Percentiles rank a stretch among this genome's conserved stretches.
phyloP scores from a whole-genome alignment of 1,139 yeast species.

The Protomyces inouyei region DNA sequence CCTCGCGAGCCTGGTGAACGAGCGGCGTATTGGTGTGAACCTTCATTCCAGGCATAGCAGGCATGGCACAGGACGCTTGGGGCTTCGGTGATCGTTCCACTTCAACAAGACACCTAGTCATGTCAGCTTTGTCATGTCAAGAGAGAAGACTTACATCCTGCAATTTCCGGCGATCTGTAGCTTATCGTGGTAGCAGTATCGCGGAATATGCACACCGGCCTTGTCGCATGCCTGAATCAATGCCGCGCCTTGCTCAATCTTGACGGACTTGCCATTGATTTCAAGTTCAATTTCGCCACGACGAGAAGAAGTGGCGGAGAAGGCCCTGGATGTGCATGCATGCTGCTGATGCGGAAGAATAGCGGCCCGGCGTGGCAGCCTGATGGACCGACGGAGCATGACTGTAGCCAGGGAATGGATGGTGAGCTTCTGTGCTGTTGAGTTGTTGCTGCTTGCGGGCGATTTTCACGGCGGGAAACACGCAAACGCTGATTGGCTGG shows the following conservation, averaged over 20 bases:
- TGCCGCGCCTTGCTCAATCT: conserved; percentile 81
- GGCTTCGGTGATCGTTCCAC: conserved; percentile 87
- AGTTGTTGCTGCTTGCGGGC: too few species aligned
- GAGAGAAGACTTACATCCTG: conserved; percentile 51
- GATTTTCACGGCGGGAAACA: too few species aligned
- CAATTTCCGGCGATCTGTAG: conserved; percentile 92
- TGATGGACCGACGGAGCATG: not conserved
- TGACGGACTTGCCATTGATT: conserved; percentile 70
- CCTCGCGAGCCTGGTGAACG: conserved; percentile 80
- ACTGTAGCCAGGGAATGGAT: not conserved
- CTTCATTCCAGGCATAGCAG: conserved; percentile 84
- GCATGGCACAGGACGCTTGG: conserved; percentile 88
- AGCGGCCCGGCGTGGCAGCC: not conserved
- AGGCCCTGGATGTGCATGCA: conserved; percentile 31
- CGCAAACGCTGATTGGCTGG: not conserved
- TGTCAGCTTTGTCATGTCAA: not conserved
- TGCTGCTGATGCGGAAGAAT: not conserved
- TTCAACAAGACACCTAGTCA: conserved; percentile 61
- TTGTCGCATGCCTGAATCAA: conserved; percentile 88
- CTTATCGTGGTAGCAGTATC: conserved; percentile 89
- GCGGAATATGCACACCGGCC: conserved; percentile 82
- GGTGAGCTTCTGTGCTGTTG: too few species aligned
- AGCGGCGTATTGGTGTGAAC: conserved; percentile 76
- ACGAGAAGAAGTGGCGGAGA: conserved; percentile 36
- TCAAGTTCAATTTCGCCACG: conserved; percentile 66